Conservation (phyloP, 2,329 filamentous ascomycete species). For the Colletotrichum falcatum region DNA sequence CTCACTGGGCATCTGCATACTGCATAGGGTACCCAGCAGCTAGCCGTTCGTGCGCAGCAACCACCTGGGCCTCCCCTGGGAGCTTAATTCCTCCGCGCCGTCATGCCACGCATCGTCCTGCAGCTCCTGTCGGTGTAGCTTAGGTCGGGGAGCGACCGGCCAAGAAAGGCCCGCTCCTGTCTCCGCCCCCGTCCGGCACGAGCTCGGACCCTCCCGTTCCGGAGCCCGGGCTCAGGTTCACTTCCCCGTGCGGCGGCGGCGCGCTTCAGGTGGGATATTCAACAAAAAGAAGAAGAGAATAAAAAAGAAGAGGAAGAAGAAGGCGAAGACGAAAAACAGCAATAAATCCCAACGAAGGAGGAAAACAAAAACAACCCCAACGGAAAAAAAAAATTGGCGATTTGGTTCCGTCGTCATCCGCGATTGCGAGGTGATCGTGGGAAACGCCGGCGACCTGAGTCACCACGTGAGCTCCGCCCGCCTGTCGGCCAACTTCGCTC, state of each 20-base stretch:
- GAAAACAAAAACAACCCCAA: background rate
- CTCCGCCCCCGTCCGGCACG: conserved; percentile 4
- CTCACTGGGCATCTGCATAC: conserved; percentile 8
- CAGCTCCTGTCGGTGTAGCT: conserved; percentile 11
- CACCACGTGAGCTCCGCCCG: conserved; percentile 5
- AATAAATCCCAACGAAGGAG: too few relatives aligned
- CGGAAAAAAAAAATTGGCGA: too few relatives aligned
- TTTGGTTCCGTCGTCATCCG: background rate
- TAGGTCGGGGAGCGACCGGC: background rate
- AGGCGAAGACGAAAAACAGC: background rate
- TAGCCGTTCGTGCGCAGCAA: conserved; percentile 11
- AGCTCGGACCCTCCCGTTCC: conserved; percentile 11
- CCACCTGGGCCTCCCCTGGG: conserved; percentile 7
- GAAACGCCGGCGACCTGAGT: background rate
- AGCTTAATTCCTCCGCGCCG: conserved; percentile 3
- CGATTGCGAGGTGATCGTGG: background rate
- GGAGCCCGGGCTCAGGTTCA: conserved; percentile 6
- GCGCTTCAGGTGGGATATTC: conserved; percentile 25
- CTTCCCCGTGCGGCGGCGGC: conserved; percentile 16
- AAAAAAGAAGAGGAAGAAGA: background rate
- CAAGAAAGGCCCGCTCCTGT: background rate
- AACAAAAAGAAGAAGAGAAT: background rate
- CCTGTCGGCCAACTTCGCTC: conserved; percentile 5
- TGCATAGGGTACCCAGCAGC: background rate
- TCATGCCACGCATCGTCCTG: conserved; percentile 24